A percentile compares a stretch with the other conserved stretches of the same genome.
Evolutionary conservation across 225 moss, liverwort and hornwort species (phyloP).

Genomic region (Neckera pumila): DNA sequence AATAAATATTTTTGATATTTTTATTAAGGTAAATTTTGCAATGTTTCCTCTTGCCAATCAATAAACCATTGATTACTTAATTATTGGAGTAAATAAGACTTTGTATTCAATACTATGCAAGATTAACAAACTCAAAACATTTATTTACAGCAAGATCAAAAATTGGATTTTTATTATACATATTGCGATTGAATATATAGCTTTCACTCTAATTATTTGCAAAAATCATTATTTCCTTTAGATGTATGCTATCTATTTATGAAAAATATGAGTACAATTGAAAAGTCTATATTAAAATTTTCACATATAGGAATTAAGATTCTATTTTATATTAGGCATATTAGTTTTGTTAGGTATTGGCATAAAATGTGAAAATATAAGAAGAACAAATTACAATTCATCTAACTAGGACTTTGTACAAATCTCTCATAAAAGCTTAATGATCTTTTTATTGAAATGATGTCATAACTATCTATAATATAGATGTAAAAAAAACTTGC

Average conservation of each 20-base stretch:
- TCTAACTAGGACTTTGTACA: too few relatives aligned
- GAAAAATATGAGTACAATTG: background rate
- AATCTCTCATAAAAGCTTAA: fast-evolving
- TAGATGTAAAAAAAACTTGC: fast-evolving
- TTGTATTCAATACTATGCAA: background rate
- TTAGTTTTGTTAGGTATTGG: too few relatives aligned
- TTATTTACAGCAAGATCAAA: background rate
- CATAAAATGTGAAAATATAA: background rate
- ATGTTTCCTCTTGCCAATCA: background rate
- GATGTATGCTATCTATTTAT: background rate
- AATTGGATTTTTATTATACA: background rate
- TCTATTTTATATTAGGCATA: background rate
- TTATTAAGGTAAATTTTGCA: background rate
- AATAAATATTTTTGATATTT: background rate
- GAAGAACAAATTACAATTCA: background rate
- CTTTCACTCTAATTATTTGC: background rate
- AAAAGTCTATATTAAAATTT: fast-evolving
- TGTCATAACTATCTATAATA: background rate
- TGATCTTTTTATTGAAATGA: background rate
- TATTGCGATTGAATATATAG: background rate
- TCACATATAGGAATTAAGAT: too few relatives aligned
- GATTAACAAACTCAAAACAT: background rate
- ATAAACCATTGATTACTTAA: background rate
- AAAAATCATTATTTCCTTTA: background rate
- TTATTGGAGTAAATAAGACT: background rate